Evolutionary conservation across 2,329 filamentous ascomycete genomes (phyloP).

Genomic region (Hypoxylon sp.): DNA sequence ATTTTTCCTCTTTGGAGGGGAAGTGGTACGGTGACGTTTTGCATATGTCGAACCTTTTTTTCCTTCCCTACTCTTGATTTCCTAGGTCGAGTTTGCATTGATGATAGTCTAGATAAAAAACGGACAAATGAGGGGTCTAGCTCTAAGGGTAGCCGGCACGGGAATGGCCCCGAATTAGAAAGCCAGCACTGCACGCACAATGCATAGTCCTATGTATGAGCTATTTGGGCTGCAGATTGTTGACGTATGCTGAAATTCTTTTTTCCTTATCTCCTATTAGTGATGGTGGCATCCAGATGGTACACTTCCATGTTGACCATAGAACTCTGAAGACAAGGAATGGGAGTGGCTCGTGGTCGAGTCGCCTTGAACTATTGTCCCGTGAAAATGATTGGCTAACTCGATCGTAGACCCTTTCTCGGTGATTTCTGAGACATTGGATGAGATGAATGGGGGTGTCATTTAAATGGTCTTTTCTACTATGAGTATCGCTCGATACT

Average conservation of each 20-base stretch:
- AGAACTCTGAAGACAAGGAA: conserved; percentile 35
- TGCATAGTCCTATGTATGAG: conserved; percentile 39
- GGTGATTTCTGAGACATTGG: conserved; percentile 39
- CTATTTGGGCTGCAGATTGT: conserved; percentile 45
- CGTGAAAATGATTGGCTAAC: conserved; percentile 37
- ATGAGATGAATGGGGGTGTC: conserved; percentile 29
- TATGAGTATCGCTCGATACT: conserved; percentile 23
- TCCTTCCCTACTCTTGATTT: conserved; percentile 28
- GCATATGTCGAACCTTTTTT: conserved; percentile 17
- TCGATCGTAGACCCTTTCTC: conserved; percentile 32
- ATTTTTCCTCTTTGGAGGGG: conserved; percentile 17
- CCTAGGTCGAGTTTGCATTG: conserved; percentile 30
- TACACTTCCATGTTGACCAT: conserved; percentile 23
- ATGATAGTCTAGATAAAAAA: conserved; percentile 31
- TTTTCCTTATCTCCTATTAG: conserved; percentile 31
- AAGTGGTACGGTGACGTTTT: conserved; percentile 34
- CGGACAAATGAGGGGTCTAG: conserved; percentile 37
- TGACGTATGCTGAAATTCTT: conserved; percentile 45
- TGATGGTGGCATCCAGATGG: conserved; percentile 32
- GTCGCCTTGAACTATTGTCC: conserved; percentile 28
- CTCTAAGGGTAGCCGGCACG: conserved; percentile 30
- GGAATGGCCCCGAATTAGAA: conserved; percentile 34
- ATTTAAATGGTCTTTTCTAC: conserved; percentile 25
- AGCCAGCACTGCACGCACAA: conserved; percentile 24
- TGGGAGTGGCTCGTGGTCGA: conserved; percentile 35